Percentiles rank a stretch among this genome's conserved stretches.
Evolutionary conservation across 192 early-diverging fungal species (phyloP).

Genomic region (Haplosporangium gracile): DNA sequence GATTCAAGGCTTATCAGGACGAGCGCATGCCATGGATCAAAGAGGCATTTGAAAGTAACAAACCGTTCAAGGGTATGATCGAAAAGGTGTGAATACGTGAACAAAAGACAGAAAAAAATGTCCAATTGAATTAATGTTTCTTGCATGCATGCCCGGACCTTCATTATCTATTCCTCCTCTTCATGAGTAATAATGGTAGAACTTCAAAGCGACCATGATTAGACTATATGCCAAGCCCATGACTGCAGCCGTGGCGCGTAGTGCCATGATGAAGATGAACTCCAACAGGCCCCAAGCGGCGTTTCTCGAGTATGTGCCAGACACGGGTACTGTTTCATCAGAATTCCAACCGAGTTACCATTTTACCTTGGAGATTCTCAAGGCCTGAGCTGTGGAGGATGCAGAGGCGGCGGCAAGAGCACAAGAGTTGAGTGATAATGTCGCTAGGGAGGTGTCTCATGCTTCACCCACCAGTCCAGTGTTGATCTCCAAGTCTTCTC

Average conservation of each 20-base stretch:
- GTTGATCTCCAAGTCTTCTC: background rate
- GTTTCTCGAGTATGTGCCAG: conserved; percentile 10
- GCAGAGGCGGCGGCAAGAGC: background rate
- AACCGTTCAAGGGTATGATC: background rate
- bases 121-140: too few relatives aligned
- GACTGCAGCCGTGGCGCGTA: conserved; percentile 2
- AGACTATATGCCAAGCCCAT: conserved; percentile 15
- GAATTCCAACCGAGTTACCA: background rate
- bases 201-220: conserved; percentile 2
- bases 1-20: conserved; percentile 1
- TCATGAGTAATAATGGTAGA: background rate
- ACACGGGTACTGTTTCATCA: conserved; percentile 8
- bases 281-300: conserved; percentile 17
- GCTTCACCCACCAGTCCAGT: background rate
- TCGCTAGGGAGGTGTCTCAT: background rate
- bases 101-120: background rate
- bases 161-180: background rate
- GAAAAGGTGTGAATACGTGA: background rate
- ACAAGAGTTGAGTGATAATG: background rate
- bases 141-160: background rate
- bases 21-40: conserved; percentile 25
- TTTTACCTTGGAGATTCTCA: background rate
- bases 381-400: background rate
- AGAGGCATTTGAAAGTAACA: conserved; percentile 3
- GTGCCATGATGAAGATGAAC: conserved; percentile 11